These are phyloP conservation scores for Grosmannia penicillata DNA, from an alignment of 2,329 filamentous ascomycete genomes.

Conservation along the genomic window DNA sequence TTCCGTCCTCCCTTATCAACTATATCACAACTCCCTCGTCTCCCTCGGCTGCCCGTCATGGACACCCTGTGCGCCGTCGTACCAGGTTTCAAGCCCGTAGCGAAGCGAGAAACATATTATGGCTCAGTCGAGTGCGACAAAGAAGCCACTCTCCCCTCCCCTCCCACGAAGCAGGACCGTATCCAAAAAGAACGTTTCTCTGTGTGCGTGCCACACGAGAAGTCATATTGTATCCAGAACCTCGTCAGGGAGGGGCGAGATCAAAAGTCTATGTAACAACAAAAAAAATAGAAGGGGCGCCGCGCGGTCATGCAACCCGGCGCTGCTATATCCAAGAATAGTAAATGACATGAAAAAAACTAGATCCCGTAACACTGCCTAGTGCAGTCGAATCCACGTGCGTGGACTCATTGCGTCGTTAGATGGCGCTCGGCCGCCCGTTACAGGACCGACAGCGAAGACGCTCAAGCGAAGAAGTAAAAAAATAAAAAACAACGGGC, in stretches of 20 bases:
- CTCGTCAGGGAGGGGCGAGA: background rate
- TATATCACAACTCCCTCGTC: background rate
- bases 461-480: constrained; percentile 5
- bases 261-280: constrained; percentile 4
- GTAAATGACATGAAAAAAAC: constrained; percentile 6
- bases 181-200: background rate
- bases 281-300: constrained; percentile 3
- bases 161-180: background rate
- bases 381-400: too few relatives aligned
- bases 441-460: background rate
- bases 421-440: constrained; percentile 2
- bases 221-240: background rate
- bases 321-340: constrained; percentile 2
- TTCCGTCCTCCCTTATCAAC: background rate
- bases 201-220: background rate
- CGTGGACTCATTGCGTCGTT: too few relatives aligned
- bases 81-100: background rate
- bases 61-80: too few relatives aligned
- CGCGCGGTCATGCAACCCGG: background rate
- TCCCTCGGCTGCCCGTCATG: background rate
- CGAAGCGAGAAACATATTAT: constrained; percentile 3
- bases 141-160: background rate
- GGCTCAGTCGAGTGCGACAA: background rate
- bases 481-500: constrained; percentile 8
- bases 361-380: too few relatives aligned